Evolutionary conservation across 495 filamentous ascomycete species (phyloP), one percentile per base, ranked within the genome.

Genomic region (Penicillium alfredii): DNA sequence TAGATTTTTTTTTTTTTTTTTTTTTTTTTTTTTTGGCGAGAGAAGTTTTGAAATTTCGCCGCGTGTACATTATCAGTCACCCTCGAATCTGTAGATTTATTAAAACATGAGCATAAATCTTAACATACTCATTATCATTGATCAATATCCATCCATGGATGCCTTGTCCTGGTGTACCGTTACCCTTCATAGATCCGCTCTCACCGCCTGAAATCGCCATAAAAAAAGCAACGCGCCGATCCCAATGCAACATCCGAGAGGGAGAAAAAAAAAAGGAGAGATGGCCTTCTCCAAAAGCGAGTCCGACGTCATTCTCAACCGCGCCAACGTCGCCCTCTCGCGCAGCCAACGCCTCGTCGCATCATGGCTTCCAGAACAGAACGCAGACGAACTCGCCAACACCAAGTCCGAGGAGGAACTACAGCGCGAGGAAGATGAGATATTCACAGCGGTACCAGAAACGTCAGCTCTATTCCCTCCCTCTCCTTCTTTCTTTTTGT

Each of bases 361-460:
- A 38, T 73, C 71, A 36, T 74, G 71, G 71, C 61, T 73, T 13
- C 76, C 76, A 7, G 46, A 56, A 10, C 53, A 60, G 38, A 63
- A 69, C 6, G 40, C 57, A 5, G 64, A 65, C 15, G 71, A 74
- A 39, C 44, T 60, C 26, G 51, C 58, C 18, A 64, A 66, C 35
- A 56, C 39, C 19, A 68, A 70, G 45, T 49, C 63, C 11, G 61
- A 66, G 22, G 63, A 63, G 16, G 66, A 69, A 35, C 34, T 65
- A 3, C 66, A 71, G 34, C 51, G 49, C 20, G 67, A 72, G 33
- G 68, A 75, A 42, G 61, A 69, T 53, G 69, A 72, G 45, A 66
- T 73, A 13, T 73, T 75, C 33, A 65, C 58, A 4, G 59, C 65
- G 16, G 68, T 69, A 1, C 70, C 70, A n/a, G 71, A 75, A 55